Conservation (phyloP, 1,284 basidiomycete genomes). For the Athelia sp. region DNA sequence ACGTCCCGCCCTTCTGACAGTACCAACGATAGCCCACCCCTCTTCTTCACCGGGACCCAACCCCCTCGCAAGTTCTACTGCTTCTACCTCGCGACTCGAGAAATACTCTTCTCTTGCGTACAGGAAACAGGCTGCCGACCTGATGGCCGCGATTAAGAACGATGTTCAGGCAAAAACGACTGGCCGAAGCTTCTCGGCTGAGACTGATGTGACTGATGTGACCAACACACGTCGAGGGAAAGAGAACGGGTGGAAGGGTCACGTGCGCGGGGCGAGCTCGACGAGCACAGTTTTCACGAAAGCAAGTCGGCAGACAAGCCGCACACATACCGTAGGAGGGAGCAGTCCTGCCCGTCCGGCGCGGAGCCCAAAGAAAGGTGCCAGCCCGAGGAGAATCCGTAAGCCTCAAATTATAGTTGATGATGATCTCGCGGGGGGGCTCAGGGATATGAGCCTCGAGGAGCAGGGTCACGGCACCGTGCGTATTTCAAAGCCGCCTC, state of each 20-base stretch:
- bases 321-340: too few species aligned
- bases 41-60: not conserved
- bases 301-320: too few species aligned
- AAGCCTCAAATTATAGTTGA: slow-evolving; percentile 17
- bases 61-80: not conserved
- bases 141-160: slow-evolving; percentile 81
- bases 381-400: slow-evolving; percentile 2
- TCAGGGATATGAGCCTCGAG: slow-evolving; percentile 32
- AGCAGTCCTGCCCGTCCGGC: too few species aligned
- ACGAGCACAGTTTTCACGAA: too few species aligned
- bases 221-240: slow-evolving; percentile 19
- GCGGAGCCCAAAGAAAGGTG: slow-evolving; percentile 20
- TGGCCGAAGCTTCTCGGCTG: slow-evolving; percentile 65
- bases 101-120: slow-evolving; percentile 59
- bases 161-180: slow-evolving; percentile 59
- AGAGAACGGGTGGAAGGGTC: slow-evolving; percentile 5
- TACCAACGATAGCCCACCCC: not conserved
- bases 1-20: not conserved
- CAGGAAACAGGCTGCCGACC: slow-evolving; percentile 65
- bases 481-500: not conserved
- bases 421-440: slow-evolving; percentile 19
- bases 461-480: not conserved
- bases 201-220: slow-evolving; percentile 47
- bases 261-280: too few species aligned
- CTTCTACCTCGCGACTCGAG: not conserved